Evolutionary conservation across 805 yeast species (phyloP), one percentile per base, ranked within the genome.

Genomic region (Cyberlindnera americana): DNA sequence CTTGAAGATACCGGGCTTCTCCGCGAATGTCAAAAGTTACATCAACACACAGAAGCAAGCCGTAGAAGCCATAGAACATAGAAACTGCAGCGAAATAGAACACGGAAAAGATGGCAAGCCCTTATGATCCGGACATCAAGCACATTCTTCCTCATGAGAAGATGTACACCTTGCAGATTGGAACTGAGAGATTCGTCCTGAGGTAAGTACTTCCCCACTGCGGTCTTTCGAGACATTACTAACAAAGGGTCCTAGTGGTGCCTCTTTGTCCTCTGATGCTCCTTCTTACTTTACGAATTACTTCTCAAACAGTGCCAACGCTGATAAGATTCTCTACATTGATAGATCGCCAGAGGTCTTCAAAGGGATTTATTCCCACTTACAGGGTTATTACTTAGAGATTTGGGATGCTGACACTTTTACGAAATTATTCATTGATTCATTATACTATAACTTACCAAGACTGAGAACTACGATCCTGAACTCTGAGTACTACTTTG

Each of bases 251-350:
- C n/a, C 10, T 16, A 80, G 88, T 53, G 96, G 96, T 1, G 90
- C 93, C 0, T 86, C 95, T 2, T 62, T 89, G 27, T 82, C 88
- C 19, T 83, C 84, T 2, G 96, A 89, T 62, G 81, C 82, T 0
- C 97, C 97, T 0, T 85, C 95, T 5, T 88, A 84, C 57, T 90
- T 89, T 66, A 87, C 96, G 3, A 67, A 72, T 19, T 86, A 68
- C 63, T 89, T 89, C 57, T 50, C 53, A 5, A 53, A 64, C 16
- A 60, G 61, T 6, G 66, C 54, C 18, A 72, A 50, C 37, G 52
- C 60, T 14, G 56, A 55, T 8, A 67, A 65, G 28, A 62, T 72
- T 1, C 58, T 86, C 9, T 78, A 77, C 51, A 77, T 89, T 39
- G 96, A 89, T 59, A 66, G 96, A 26, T 80, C 82, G 9, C 83